A percentile compares a stretch with the other conserved stretches of the same genome.
phyloP scores from a whole-genome alignment of 371 early-diverging fungal genomes.

The Mortierella polycephala region DNA sequence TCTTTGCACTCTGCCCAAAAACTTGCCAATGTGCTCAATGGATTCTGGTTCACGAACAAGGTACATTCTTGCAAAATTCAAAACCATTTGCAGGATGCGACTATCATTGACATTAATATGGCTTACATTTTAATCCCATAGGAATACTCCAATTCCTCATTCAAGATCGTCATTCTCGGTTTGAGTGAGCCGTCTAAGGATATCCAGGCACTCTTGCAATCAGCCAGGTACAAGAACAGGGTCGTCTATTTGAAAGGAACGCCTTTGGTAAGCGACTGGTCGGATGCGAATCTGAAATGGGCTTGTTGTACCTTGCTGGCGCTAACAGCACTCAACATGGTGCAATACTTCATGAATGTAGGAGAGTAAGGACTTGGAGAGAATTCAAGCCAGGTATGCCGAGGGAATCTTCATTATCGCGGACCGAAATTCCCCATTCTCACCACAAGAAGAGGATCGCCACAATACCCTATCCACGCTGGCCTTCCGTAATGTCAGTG shows the following conservation, averaged over 20 bases:
- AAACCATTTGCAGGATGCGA: no score
- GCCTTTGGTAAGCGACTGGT: conserved; percentile 32
- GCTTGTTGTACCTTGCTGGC: no score
- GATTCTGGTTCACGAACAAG: conserved; percentile 56
- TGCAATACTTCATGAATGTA: conserved; percentile 4
- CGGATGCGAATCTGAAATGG: no score
- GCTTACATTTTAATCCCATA: conserved; percentile 52
- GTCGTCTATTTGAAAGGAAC: conserved; percentile 52
- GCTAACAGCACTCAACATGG: neutral
- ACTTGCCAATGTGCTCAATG: conserved; percentile 52
- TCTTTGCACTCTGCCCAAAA: conserved; percentile 52
- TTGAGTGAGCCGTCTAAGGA: conserved; percentile 63
- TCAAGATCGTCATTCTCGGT: conserved; percentile 67
- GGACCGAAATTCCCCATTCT: conserved; percentile 43
- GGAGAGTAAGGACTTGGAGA: conserved; percentile 51
- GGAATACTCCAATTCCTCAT: conserved; percentile 55
- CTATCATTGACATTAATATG: conserved; percentile 30
- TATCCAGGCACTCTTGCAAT: conserved; percentile 58
- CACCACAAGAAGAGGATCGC: conserved; percentile 64
- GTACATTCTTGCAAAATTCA: conserved; percentile 4
- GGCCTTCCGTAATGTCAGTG: conserved; percentile 51
- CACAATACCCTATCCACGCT: conserved; percentile 61
- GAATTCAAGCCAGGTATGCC: conserved; percentile 49
- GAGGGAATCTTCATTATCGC: conserved; percentile 54
- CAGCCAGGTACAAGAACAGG: conserved; percentile 54